Evolutionary conservation across 352 stramenopile species (phyloP).

Genomic region (Saprolegnia parasitica): DNA sequence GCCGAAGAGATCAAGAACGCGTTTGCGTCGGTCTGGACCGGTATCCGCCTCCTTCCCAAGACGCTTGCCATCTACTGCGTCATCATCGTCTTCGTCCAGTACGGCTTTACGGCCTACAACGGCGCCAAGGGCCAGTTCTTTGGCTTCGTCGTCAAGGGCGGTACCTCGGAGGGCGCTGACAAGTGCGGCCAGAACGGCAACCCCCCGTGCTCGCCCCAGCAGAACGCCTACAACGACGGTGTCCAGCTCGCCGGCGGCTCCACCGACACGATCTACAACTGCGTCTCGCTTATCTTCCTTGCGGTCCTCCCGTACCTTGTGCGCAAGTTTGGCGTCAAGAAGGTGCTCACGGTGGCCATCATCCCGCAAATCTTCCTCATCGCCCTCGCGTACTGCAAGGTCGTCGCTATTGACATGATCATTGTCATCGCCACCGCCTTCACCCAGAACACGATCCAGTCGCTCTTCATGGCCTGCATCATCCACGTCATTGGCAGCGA

Average conservation of each 20-base stretch:
- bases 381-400: constrained; percentile 45
- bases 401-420: constrained; percentile 39
- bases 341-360: constrained; percentile 41
- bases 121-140: no score
- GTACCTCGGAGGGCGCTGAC: constrained; percentile 43
- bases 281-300: no score
- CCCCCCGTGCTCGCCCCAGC: constrained; percentile 36
- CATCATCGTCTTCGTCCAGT: constrained; percentile 60
- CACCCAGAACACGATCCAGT: constrained; percentile 43
- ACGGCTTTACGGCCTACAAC: no score
- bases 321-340: no score
- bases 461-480: no score
- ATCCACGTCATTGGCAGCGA: no score
- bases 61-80: constrained; percentile 47
- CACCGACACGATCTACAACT: no score
- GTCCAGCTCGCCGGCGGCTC: no score
- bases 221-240: constrained; percentile 39
- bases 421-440: constrained; percentile 46
- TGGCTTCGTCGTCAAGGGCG: constrained; percentile 47
- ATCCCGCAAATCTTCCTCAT: constrained; percentile 48
- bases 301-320: no score
- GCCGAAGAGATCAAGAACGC: no score
- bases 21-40: constrained; percentile 45
- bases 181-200: no score
- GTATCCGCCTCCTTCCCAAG: constrained; percentile 32